Base-by-base conservation (phyloP, 257 asterid genomes). In the Gentiana dahurica region DNA sequence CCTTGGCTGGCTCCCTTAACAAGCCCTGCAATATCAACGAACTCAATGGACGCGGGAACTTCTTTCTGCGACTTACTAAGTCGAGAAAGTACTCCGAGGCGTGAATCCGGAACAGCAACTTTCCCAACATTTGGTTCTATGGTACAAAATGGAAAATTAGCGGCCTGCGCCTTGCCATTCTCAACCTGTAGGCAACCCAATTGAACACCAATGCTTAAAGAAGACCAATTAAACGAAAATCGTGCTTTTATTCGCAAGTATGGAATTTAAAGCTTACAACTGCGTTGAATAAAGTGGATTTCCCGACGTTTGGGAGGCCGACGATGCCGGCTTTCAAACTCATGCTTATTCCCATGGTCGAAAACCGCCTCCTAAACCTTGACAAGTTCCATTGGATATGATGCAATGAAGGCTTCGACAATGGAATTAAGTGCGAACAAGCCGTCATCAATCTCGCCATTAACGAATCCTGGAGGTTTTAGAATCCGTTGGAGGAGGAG, bases 1-100 rank as follows among this genome's bases (percentile, higher is more conserved):
- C 96, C 98, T 79, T 83, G 98, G 71, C 95, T 91, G 65, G 98
- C 98, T 61, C 98, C 98, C 79, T 87, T 91, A 51, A 91, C 96
- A 55, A 91, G 95, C 38, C 98, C 98, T 58, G 98, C 98, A 71
- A 87, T 91, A 68, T 91, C 97, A 67, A 91, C 98, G 69, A 91
- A 83, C 77, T 91, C 98, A 34, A 91, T 85, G 34, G 98, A 85
- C 13, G 97, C 95, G 5, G 98, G 79, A 72, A 87, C 93, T 41
- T 93, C 72, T 68, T 77, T 66, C 55, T 85, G 87, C 54, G 98
- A 91, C 69, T 91, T 85, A 78, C 98, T 83, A 38, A 91, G 76
- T 73, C 73, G 69, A 62, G 95, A 91, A 70, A 91, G 98, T 57
- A 87, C 88, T 48, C 71, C 58, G 55, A 87, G 96, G 53, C 98